These are phyloP conservation scores for Vanrija sp. DNA, from an alignment of 1,284 basidiomycete genomes.

Conservation along the genomic window DNA sequence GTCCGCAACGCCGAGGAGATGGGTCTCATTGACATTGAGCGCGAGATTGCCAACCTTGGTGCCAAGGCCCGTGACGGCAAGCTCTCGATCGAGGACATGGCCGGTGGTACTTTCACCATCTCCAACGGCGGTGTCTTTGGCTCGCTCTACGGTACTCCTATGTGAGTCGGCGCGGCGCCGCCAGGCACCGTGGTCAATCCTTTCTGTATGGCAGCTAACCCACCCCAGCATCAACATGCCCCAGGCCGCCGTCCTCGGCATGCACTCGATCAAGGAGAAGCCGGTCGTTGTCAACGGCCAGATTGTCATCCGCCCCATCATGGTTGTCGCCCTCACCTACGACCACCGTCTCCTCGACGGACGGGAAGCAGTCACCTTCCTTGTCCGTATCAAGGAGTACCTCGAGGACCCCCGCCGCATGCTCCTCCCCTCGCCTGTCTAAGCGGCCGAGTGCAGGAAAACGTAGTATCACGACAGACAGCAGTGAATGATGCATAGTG, in stretches of 20 bases:
- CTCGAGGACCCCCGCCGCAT: slow-evolving; percentile 65
- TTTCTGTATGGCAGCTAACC: slow-evolving; percentile 24
- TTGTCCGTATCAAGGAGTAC: slow-evolving; percentile 71
- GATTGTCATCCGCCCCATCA: slow-evolving; percentile 87
- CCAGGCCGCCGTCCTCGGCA: slow-evolving; percentile 90
- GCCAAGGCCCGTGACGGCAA: slow-evolving; percentile 91
- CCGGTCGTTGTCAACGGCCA: slow-evolving; percentile 90
- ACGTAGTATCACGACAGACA: background rate
- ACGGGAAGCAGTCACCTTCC: slow-evolving; percentile 94
- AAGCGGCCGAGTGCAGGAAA: slow-evolving; percentile 8
- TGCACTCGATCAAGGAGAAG: slow-evolving; percentile 95
- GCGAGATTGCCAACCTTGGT: slow-evolving; percentile 82
- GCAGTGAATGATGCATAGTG: no score
- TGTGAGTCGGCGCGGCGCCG: slow-evolving; percentile 42
- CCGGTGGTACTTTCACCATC: slow-evolving; percentile 96
- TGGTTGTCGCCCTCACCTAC: slow-evolving; percentile 92
- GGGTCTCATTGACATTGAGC: slow-evolving; percentile 88
- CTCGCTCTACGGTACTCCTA: slow-evolving; percentile 92
- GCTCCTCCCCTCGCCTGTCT: slow-evolving; percentile 53
- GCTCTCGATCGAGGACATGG: slow-evolving; percentile 93
- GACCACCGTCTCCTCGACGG: slow-evolving; percentile 96
- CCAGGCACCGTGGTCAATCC: background rate
- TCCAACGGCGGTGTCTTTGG: slow-evolving; percentile 99
- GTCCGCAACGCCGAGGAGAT: slow-evolving; percentile 85
- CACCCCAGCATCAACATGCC: slow-evolving; percentile 74